These are phyloP conservation scores for Clitopilus passeckerianus DNA, from an alignment of 768 basidiomycete species.

Conservation along the genomic window DNA sequence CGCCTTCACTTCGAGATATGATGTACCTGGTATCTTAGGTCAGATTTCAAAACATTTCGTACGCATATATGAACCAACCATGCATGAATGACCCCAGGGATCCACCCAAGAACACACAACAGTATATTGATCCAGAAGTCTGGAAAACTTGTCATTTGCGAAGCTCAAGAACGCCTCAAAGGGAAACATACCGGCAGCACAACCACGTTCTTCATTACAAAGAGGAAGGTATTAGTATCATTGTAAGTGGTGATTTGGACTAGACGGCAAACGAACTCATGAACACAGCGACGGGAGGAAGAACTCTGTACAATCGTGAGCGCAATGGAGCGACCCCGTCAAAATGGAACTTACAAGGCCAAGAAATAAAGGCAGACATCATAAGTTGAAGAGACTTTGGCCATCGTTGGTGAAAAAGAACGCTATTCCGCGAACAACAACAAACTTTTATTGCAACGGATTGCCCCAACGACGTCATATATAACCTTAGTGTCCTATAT, in stretches of 20 bases:
- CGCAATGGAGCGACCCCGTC: too few relatives aligned
- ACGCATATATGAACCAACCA: slow-evolving; percentile 24
- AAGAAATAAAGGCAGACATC: slow-evolving; percentile 5
- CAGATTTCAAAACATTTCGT: background rate
- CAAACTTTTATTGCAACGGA: background rate
- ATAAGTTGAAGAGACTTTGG: background rate
- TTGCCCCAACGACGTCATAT: background rate
- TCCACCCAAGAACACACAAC: slow-evolving; percentile 41
- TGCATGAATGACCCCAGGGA: slow-evolving; percentile 48
- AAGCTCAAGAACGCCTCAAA: background rate
- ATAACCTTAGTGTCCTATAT: too few relatives aligned
- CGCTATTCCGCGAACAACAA: background rate
- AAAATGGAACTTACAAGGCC: background rate
- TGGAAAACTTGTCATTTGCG: background rate
- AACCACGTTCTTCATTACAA: slow-evolving; percentile 4
- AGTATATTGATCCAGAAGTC: slow-evolving; percentile 33
- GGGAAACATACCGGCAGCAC: slow-evolving; percentile 6
- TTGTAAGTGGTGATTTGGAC: too few relatives aligned
- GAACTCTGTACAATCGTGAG: background rate
- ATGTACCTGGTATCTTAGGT: slow-evolving; percentile 11
- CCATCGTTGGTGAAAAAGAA: background rate
- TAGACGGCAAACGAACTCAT: background rate
- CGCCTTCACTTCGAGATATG: slow-evolving; percentile 9
- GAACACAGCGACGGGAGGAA: slow-evolving; percentile 6
- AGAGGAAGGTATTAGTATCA: too few relatives aligned